These are phyloP conservation scores for Gliomastix tumulicola DNA, from an alignment of 2,329 filamentous ascomycete genomes.

Conservation along the genomic window DNA sequence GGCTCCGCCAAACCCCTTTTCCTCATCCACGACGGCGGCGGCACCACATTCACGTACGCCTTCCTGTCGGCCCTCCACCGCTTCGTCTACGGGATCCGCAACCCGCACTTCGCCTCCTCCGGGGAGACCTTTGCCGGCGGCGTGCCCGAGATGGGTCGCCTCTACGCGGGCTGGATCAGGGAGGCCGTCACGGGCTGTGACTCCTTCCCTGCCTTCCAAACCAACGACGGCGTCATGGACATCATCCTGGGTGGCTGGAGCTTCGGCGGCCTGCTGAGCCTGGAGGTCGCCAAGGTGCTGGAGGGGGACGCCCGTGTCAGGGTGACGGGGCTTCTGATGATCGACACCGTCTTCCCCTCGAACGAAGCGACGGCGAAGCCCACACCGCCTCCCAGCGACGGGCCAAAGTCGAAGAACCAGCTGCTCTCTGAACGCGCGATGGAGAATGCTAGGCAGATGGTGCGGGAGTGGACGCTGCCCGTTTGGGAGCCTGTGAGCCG, in stretches of 20 bases:
- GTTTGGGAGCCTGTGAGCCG: conserved; percentile 19
- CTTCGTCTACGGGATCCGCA: conserved; percentile 44
- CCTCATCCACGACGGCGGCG: conserved; percentile 54
- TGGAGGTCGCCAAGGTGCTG: conserved; percentile 41
- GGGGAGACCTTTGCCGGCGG: conserved; percentile 41
- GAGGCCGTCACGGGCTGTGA: conserved; percentile 18
- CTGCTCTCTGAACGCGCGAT: conserved; percentile 30
- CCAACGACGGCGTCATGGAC: conserved; percentile 18
- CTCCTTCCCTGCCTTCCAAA: conserved; percentile 17
- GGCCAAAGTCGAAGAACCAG: conserved; percentile 23
- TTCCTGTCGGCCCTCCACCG: conserved; percentile 41
- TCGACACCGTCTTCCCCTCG: conserved; percentile 39
- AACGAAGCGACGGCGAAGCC: conserved; percentile 4
- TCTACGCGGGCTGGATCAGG: conserved; percentile 40
- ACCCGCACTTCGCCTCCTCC: conserved; percentile 42
- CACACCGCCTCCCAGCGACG: not conserved
- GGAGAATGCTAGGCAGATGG: conserved; percentile 30
- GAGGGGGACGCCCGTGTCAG: conserved; percentile 24
- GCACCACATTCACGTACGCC: conserved; percentile 51
- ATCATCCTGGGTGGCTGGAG: conserved; percentile 51
- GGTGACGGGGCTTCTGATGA: conserved; percentile 42
- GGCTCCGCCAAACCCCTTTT: too few species aligned
- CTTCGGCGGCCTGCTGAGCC: conserved; percentile 42
- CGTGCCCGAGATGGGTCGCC: conserved; percentile 44
- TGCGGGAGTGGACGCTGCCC: conserved; percentile 30